These are phyloP conservation scores for Dioscorea dumetorum DNA, from an alignment of 106 monocot species.

Conservation along the genomic window DNA sequence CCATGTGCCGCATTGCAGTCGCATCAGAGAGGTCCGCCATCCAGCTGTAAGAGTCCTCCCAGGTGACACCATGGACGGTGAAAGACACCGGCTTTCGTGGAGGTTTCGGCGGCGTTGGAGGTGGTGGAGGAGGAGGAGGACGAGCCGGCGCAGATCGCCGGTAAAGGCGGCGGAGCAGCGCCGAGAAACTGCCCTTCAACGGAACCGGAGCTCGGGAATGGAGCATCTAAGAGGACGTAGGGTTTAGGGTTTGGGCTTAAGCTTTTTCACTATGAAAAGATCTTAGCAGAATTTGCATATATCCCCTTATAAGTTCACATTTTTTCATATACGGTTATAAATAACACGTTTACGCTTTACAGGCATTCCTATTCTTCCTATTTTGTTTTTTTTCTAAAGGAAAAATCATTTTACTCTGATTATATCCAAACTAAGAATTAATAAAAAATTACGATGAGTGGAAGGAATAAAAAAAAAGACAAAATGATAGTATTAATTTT, in stretches of 20 bases:
- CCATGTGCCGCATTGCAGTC: constrained; percentile 91
- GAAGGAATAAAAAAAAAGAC: too few species aligned
- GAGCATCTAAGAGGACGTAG: background rate
- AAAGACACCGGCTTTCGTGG: constrained; percentile 68
- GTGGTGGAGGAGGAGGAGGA: constrained; percentile 42
- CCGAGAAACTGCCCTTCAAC: background rate
- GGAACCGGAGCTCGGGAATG: background rate
- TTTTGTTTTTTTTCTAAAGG: too few species aligned
- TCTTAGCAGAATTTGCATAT: too few species aligned
- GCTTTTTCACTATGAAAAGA: too few species aligned
- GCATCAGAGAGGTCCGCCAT: constrained; percentile 78
- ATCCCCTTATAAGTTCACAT: too few species aligned
- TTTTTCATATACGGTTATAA: too few species aligned
- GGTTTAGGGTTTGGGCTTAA: background rate
- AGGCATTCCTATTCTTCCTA: too few species aligned
- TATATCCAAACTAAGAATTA: too few species aligned
- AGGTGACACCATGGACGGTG: constrained; percentile 66
- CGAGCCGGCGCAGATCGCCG: constrained; percentile 13
- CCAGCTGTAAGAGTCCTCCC: constrained; percentile 91
- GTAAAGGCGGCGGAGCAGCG: constrained; percentile 16
- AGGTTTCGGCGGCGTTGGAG: constrained; percentile 62
- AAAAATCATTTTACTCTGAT: too few species aligned
- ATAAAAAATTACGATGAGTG: too few species aligned
- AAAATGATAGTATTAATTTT: too few species aligned
- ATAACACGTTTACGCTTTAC: too few species aligned